These are phyloP conservation scores for Debaryomyces sp. DNA, from an alignment of 1,139 yeast genomes.

Conservation along the genomic window DNA sequence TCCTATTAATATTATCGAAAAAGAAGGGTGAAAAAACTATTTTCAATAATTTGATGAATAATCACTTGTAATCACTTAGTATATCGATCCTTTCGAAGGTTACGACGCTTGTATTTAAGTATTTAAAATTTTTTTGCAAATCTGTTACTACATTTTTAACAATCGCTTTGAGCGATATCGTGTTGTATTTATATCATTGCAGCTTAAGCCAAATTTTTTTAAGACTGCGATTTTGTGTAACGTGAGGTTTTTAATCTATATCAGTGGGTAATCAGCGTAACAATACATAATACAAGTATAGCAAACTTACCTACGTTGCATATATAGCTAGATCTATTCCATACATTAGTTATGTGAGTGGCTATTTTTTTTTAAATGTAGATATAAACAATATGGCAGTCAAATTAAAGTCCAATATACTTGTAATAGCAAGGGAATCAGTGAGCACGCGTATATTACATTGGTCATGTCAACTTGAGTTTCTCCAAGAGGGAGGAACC, in stretches of 20 bases:
- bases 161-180: slow-evolving; percentile 7
- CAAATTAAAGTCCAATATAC: neutral
- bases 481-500: neutral
- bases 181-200: slow-evolving; percentile 9
- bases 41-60: neutral
- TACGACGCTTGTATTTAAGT: neutral
- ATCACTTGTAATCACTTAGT: neutral
- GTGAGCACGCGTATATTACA: neutral
- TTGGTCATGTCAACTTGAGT: neutral
- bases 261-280: neutral
- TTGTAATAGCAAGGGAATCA: neutral
- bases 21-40: slow-evolving; percentile 3
- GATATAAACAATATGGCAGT: neutral
- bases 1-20: slow-evolving; percentile 3
- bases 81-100: neutral
- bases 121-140: slow-evolving; percentile 1
- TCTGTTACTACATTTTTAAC: slow-evolving; percentile 1
- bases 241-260: neutral
- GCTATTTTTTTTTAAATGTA: neutral
- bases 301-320: neutral
- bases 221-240: slow-evolving; percentile 6
- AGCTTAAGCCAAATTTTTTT: slow-evolving; percentile 7
- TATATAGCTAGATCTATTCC: neutral
- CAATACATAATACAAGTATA: neutral
- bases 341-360: neutral